Evolutionary conservation across 2,329 filamentous ascomycete genomes (phyloP).

Genomic region (Myrmaecium sp.): DNA sequence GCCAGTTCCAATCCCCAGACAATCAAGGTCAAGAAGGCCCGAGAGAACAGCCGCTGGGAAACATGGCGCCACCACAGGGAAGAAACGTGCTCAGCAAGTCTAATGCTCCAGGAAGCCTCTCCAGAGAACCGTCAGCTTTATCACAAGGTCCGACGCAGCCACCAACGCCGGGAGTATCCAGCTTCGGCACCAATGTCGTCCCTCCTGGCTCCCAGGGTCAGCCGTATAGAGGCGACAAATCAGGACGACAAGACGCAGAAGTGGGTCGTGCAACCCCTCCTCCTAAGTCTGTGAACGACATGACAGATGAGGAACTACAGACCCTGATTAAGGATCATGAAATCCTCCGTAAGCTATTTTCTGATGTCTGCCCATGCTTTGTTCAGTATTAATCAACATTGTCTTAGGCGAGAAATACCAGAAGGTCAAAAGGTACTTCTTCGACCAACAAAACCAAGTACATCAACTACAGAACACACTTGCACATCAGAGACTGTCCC

Average conservation of each 20-base stretch:
- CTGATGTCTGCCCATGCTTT: not conserved
- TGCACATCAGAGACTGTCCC: conserved; percentile 84
- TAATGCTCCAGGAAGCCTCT: conserved; percentile 13
- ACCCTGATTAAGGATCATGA: conserved; percentile 33
- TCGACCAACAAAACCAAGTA: conserved; percentile 78
- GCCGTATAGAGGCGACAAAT: conserved; percentile 23
- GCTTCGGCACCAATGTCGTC: conserved; percentile 28
- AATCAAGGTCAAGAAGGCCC: conserved; percentile 13
- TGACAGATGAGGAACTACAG: conserved; percentile 30
- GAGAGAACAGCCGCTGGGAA: conserved; percentile 12
- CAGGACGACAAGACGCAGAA: conserved; percentile 16
- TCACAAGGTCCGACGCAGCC: conserved; percentile 16
- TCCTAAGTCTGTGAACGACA: conserved; percentile 24
- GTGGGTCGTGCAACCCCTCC: conserved; percentile 28
- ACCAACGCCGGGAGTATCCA: conserved; percentile 21
- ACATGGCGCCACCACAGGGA: conserved; percentile 16
- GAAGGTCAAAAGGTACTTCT: conserved; percentile 95
- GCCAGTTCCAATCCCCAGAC: conserved; percentile 13
- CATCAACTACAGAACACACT: conserved; percentile 95
- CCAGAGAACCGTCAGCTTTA: conserved; percentile 21
- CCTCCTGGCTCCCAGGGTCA: conserved; percentile 27
- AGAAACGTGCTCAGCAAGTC: conserved; percentile 14
- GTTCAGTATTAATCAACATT: conserved; percentile 3
- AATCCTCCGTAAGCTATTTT: conserved; percentile 26
- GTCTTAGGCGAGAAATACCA: conserved; percentile 77